Evolutionary conservation across 306 rosid genomes (phyloP), one percentile per base, ranked within the genome.

Genomic region (Dryas alaskensis): DNA sequence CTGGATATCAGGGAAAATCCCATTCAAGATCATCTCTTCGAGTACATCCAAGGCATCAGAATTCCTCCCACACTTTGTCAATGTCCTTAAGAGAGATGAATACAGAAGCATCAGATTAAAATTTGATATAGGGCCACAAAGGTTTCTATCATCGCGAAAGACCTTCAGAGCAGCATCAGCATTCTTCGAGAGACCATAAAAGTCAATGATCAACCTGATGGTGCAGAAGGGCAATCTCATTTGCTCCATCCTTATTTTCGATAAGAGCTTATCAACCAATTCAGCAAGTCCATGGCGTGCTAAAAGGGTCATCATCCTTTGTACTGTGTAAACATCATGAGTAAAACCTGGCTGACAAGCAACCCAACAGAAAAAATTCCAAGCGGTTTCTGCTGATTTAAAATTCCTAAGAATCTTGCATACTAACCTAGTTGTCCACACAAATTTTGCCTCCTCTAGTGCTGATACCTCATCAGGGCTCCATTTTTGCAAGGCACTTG

Each of bases 291-390:
- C 92, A 64, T 85, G 88, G 60, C 87, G 90, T 6, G 97, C 93
- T 58, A 86, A 79, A 81, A 88, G 79, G 48, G 90, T 73, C 80
- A 84, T 76, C 72, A 86, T 88, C 80, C 97, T 89, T 77, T 92
- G 93, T 51, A 89, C 85, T 4, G 97, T 89, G 85, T 83, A 86
- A 67, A 84, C 81, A 69, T 88, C 91, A 85, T 92, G 97, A 44
- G 89, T 84, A 81, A 89, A 89, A 54, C 92, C 96, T 43, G 87
- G 89, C 78, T 84, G 93, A 78, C 51, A 47, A 53, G 93, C 86
- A 72, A 85, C 93, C 97, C 96, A 89, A 55, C 93, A 83, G 84
- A 92, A 92, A 81, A 92, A 89, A 53, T 75, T 87, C 97, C 97
- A 92, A 42, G 89, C 97, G 51, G 85, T 83, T 74, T 89, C 93